Evolutionary conservation across 495 filamentous ascomycete genomes (phyloP).

Genomic region (Neurospora tetraspora): DNA sequence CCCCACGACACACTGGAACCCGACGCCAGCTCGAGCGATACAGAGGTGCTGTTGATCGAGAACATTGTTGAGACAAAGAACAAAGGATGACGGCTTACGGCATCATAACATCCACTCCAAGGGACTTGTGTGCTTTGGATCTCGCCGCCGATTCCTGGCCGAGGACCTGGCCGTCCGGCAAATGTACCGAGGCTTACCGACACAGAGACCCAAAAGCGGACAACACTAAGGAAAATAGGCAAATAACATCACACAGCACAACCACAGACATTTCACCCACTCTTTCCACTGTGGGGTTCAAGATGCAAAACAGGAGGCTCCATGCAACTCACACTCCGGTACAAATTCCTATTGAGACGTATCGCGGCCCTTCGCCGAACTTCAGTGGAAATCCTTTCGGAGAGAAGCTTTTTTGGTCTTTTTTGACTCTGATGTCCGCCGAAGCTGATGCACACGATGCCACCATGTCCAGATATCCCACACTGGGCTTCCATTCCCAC

Average conservation of each 20-base stretch:
- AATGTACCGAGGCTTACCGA: slow-evolving; percentile 17
- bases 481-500: neutral
- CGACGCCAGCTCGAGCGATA: neutral
- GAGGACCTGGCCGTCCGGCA: slow-evolving; percentile 2
- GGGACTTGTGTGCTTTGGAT: neutral
- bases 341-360: neutral
- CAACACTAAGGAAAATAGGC: neutral
- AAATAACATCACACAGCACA: neutral
- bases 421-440: neutral
- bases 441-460: neutral
- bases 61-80: neutral
- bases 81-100: neutral
- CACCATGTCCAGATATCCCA: neutral
- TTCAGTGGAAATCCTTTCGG: neutral
- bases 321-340: neutral
- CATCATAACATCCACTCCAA: neutral
- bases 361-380: neutral
- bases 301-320: neutral
- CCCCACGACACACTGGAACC: neutral
- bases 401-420: neutral
- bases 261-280: neutral
- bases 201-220: slow-evolving; percentile 4
- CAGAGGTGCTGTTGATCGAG: neutral
- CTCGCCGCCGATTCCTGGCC: neutral
- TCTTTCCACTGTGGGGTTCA: neutral